Percentiles rank a stretch among this genome's conserved stretches.
These are phyloP conservation scores for Aquilaria agallochum DNA, from an alignment of 441 rosid species.

Conservation along the genomic window DNA sequence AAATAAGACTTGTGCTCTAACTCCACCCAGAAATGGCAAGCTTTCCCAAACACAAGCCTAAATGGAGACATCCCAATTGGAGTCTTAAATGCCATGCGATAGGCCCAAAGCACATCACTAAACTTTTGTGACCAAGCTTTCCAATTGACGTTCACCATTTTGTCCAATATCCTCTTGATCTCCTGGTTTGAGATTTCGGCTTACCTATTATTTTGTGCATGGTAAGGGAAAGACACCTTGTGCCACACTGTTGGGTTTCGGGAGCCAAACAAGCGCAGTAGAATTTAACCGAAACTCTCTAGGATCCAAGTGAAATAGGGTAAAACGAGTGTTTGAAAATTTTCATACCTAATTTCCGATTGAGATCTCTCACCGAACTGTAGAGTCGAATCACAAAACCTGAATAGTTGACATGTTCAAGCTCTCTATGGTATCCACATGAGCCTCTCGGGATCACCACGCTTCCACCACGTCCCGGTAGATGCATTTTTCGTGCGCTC, in stretches of 20 bases:
- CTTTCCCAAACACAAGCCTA: neutral
- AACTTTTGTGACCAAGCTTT: neutral
- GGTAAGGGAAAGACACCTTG: neutral
- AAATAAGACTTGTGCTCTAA: neutral
- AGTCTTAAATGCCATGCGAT: neutral
- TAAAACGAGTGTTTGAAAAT: too few relatives aligned
- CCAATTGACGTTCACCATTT: neutral
- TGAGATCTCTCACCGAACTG: too few relatives aligned
- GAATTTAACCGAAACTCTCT: too few relatives aligned
- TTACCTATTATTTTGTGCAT: neutral
- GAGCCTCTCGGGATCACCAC: too few relatives aligned
- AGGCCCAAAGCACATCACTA: neutral
- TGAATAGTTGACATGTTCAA: too few relatives aligned
- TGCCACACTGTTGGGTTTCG: neutral
- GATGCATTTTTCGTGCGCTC: too few relatives aligned
- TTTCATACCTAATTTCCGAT: too few relatives aligned
- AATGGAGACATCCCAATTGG: neutral
- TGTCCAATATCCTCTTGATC: neutral
- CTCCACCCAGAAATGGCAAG: neutral
- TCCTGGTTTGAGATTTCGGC: neutral
- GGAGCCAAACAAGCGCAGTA: too few relatives aligned
- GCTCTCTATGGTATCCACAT: too few relatives aligned
- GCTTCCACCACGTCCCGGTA: too few relatives aligned
- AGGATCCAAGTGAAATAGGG: too few relatives aligned
- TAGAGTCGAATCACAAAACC: too few relatives aligned